Evolutionary conservation across 1,284 basidiomycete species (phyloP).

Genomic region (Apiotrichum gracile): DNA sequence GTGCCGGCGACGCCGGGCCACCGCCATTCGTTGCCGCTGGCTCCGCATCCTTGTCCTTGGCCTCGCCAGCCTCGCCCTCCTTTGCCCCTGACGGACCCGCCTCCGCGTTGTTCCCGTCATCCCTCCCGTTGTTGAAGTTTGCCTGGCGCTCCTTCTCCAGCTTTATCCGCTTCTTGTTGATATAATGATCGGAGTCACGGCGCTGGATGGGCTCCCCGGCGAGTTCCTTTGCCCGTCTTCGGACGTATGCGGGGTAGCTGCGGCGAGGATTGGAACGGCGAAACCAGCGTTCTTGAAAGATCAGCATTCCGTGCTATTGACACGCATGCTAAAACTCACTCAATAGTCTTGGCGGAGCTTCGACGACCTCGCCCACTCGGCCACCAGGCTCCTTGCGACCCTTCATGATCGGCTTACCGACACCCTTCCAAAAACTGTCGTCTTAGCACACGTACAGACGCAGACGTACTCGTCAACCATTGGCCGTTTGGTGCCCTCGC

Average conservation of each 20-base stretch:
- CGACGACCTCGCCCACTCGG: constrained; percentile 14
- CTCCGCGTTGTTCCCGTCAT: background rate
- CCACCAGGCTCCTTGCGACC: constrained; percentile 17
- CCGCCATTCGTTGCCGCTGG: background rate
- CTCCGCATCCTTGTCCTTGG: background rate
- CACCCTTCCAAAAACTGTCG: constrained; percentile 21
- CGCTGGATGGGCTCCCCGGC: constrained; percentile 16
- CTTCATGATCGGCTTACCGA: constrained; percentile 2
- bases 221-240: constrained; percentile 20
- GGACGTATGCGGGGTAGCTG: constrained; percentile 18
- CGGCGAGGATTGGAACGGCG: constrained; percentile 14
- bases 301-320: background rate
- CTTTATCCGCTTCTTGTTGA: constrained; percentile 13
- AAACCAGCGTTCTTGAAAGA: constrained; percentile 20
- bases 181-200: constrained; percentile 31
- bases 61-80: background rate
- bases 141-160: background rate
- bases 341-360: constrained; percentile 16
- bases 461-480: constrained; percentile 11
- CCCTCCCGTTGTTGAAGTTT: too few species aligned
- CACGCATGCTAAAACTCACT: constrained; percentile 13
- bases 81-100: background rate
- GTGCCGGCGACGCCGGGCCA: background rate
- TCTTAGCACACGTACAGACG: too few species aligned
- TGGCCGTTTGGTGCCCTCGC: constrained; percentile 7